Conservation (phyloP, 1,284 basidiomycete species). For the Hymenochaete sp. region DNA sequence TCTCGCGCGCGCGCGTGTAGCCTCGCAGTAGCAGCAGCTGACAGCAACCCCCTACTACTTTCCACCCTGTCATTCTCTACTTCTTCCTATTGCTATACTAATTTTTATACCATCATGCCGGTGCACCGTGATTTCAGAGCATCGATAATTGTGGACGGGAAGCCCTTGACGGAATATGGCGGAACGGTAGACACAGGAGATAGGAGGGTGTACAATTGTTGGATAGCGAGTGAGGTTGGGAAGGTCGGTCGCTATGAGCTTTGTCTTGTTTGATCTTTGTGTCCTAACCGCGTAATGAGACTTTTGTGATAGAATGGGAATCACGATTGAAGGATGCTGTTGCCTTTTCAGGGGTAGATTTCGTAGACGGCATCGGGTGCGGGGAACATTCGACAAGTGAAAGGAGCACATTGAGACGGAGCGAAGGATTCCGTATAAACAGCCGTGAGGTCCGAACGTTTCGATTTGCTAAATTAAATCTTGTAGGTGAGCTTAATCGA, state of each 20-base stretch:
- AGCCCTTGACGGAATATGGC: too few relatives aligned
- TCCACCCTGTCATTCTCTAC: too few relatives aligned
- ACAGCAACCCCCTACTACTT: too few relatives aligned
- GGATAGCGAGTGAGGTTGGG: slow-evolving; percentile 10
- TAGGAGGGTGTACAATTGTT: slow-evolving; percentile 8
- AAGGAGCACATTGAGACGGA: background rate
- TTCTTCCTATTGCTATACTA: too few relatives aligned
- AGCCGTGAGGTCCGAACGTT: background rate
- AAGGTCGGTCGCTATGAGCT: background rate
- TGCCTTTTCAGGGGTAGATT: too few relatives aligned
- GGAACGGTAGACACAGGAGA: too few relatives aligned
- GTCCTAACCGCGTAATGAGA: background rate
- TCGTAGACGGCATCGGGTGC: background rate
- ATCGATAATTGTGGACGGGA: too few relatives aligned
- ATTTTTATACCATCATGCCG: too few relatives aligned
- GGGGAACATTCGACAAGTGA: background rate
- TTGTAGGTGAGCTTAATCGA: background rate
- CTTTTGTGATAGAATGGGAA: slow-evolving; percentile 1
- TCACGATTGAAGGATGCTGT: background rate
- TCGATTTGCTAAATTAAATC: background rate
- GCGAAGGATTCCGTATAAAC: background rate
- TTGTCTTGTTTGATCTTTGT: too few relatives aligned
- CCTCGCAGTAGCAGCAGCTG: too few relatives aligned
- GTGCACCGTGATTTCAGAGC: too few relatives aligned
- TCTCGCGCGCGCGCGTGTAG: too few relatives aligned